phyloP scores from a whole-genome alignment of 2,329 filamentous ascomycete species.

The Botrytis medusae region DNA sequence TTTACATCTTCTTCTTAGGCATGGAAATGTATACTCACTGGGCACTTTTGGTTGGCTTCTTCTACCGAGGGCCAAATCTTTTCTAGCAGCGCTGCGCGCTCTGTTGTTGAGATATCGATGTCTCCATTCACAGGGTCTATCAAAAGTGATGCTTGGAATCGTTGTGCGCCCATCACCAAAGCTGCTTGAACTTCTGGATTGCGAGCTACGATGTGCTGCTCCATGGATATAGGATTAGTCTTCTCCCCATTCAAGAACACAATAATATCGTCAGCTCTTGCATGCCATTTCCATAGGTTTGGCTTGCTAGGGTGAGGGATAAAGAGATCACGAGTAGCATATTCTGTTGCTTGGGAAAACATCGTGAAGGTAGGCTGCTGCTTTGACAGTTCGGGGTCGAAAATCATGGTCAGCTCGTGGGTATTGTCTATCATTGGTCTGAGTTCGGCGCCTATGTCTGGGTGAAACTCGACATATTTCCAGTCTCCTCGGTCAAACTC shows the following conservation, averaged over 20 bases:
- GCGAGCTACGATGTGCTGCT: constrained; percentile 6
- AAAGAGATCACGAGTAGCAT: constrained; percentile 28
- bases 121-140: not conserved
- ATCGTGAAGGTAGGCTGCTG: not conserved
- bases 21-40: not conserved
- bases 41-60: not conserved
- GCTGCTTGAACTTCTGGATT: not conserved
- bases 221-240: constrained; percentile 41
- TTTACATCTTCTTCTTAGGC: constrained; percentile 34
- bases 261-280: constrained; percentile 45
- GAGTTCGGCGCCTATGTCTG: constrained; percentile 39
- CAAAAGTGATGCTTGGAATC: not conserved
- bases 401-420: not conserved
- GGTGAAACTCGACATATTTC: constrained; percentile 2
- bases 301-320: constrained; percentile 38
- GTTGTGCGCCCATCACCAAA: not conserved
- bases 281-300: constrained; percentile 41
- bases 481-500: not conserved
- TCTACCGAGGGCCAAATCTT: not conserved
- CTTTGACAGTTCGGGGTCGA: not conserved
- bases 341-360: not conserved
- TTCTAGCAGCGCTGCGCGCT: not conserved
- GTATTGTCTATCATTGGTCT: not conserved
- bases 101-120: not conserved
- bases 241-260: constrained; percentile 47